Evolutionary conservation across 2,329 filamentous ascomycete genomes (phyloP).

Genomic region (Cercospora sp.): DNA sequence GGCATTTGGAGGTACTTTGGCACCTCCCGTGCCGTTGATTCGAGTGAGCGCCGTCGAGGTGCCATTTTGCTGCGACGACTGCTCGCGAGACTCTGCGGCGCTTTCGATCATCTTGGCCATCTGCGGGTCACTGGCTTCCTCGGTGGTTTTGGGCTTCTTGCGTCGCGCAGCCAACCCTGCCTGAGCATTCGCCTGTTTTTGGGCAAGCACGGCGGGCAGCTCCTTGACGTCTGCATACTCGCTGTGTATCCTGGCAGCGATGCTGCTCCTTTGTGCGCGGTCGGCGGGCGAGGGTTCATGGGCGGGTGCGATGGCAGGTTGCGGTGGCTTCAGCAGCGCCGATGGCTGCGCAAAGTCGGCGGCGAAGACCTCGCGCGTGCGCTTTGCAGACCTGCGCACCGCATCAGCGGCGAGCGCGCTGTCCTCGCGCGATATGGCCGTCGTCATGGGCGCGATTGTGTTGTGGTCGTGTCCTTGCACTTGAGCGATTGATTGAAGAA

Average conservation of each 20-base stretch:
- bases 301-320: constrained; percentile 45
- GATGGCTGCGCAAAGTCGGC: constrained; percentile 52
- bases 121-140: constrained; percentile 55
- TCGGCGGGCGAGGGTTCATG: constrained; percentile 48
- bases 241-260: constrained; percentile 61
- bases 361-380: constrained; percentile 57
- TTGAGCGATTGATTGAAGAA: neutral
- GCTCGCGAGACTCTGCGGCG: constrained; percentile 53
- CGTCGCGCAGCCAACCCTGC: constrained; percentile 60
- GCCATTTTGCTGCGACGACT: constrained; percentile 46
- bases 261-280: constrained; percentile 48
- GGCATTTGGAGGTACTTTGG: constrained; percentile 54
- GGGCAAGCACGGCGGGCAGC: constrained; percentile 74
- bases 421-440: constrained; percentile 28
- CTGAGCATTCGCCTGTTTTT: constrained; percentile 69
- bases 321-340: constrained; percentile 45
- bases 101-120: constrained; percentile 69
- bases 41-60: constrained; percentile 61
- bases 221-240: constrained; percentile 80
- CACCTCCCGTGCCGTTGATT: constrained; percentile 47
- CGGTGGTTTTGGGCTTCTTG: constrained; percentile 61
- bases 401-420: constrained; percentile 33
- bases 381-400: constrained; percentile 53
- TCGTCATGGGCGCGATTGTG: constrained; percentile 6
- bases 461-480: neutral